Evolutionary conservation across 257 asterid genomes (phyloP).

Genomic region (Agastache rugosa): DNA sequence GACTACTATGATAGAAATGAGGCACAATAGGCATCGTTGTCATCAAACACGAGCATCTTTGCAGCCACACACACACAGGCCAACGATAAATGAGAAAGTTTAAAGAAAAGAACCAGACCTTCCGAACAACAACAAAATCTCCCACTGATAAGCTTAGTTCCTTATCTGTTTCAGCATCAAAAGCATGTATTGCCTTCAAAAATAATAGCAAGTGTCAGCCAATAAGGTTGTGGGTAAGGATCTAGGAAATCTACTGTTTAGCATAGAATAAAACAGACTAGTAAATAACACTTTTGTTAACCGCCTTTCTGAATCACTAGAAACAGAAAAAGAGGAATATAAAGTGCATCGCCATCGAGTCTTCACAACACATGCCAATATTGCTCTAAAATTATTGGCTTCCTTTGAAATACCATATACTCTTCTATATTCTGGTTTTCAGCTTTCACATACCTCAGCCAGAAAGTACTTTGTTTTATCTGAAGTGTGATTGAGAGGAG

Average conservation of each 20-base stretch:
- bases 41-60: neutral
- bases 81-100: neutral
- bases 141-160: conserved; percentile 85
- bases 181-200: conserved; percentile 75
- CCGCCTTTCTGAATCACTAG: neutral
- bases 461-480: conserved; percentile 84
- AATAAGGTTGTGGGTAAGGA: conserved; percentile 6
- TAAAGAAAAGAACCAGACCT: conserved; percentile 47
- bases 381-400: neutral
- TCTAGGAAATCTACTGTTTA: neutral
- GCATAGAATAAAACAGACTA: conserved; percentile 15
- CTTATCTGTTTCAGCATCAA: conserved; percentile 78
- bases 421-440: conserved; percentile 3
- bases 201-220: conserved; percentile 19
- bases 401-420: neutral
- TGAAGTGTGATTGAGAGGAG: conserved; percentile 55
- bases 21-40: neutral
- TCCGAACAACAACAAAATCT: conserved; percentile 85
- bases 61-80: neutral
- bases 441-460: conserved; percentile 75
- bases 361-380: neutral
- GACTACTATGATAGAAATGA: neutral
- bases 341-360: neutral
- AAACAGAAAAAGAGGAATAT: neutral
- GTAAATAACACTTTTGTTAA: neutral